A percentile compares a stretch with the other conserved stretches of the same genome.
These are phyloP conservation scores for Sporisorium scitamineum DNA, from an alignment of 1,284 basidiomycete genomes.

Conservation along the genomic window DNA sequence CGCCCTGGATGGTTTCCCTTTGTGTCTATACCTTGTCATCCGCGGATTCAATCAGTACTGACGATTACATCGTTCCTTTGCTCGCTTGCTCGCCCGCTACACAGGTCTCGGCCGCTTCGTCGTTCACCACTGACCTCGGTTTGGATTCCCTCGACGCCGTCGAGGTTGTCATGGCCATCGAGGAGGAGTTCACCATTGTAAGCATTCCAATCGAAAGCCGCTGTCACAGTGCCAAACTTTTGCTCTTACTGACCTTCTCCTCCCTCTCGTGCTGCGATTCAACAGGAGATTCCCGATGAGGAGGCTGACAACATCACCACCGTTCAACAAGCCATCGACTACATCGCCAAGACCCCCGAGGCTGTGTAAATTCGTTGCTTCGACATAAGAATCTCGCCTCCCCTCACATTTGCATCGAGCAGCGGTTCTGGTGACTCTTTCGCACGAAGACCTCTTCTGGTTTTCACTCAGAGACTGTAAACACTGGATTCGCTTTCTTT, in stretches of 20 bases:
- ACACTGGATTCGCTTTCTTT: neutral
- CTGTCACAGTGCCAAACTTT: neutral
- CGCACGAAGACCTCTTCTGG: neutral
- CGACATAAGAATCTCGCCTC: neutral
- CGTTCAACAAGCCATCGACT: constrained; percentile 95
- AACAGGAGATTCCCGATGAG: constrained; percentile 92
- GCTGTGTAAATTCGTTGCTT: constrained; percentile 65
- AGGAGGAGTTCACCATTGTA: constrained; percentile 80
- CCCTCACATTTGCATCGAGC: neutral
- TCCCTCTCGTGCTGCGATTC: neutral
- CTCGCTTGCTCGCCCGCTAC: neutral
- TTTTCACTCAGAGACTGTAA: constrained; percentile 1
- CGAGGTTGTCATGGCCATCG: constrained; percentile 99
- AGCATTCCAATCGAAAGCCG: neutral
- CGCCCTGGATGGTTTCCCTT: neutral
- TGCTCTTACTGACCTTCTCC: neutral
- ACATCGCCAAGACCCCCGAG: constrained; percentile 93
- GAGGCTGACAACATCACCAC: constrained; percentile 98
- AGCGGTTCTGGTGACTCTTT: neutral
- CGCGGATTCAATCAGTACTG: constrained; percentile 9
- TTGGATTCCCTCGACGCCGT: constrained; percentile 97
- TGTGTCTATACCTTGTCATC: neutral
- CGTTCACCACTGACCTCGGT: constrained; percentile 88
- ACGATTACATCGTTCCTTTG: constrained; percentile 1
- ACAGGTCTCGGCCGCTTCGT: constrained; percentile 80